Conservation (phyloP, 257 asterid species). For the Solanum pinnatisectum region DNA sequence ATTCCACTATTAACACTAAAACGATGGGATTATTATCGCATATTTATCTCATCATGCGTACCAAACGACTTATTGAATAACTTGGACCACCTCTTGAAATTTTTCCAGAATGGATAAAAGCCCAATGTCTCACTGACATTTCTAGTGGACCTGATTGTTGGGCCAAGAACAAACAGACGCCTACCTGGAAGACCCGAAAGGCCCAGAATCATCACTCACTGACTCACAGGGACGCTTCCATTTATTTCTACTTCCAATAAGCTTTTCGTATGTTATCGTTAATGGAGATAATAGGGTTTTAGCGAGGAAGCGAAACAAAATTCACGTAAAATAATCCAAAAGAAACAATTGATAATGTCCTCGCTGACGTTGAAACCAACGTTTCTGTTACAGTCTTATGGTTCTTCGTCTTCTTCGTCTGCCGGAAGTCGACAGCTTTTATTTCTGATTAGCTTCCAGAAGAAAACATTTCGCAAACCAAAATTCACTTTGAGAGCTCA, state of each 20-base stretch:
- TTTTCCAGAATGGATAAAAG: background rate
- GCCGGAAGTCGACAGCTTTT: conserved; percentile 10
- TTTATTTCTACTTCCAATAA: background rate
- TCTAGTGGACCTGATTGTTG: background rate
- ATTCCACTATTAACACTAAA: too few relatives aligned
- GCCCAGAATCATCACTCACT: background rate
- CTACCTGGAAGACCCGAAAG: background rate
- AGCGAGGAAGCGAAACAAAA: background rate
- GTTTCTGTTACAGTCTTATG: conserved; percentile 24
- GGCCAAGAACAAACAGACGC: background rate
- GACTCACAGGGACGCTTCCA: background rate
- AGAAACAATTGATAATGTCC: conserved; percentile 29
- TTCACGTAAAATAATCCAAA: background rate
- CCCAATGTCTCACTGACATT: background rate
- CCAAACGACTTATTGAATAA: background rate
- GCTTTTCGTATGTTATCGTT: conserved; percentile 5
- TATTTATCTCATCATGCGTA: background rate
- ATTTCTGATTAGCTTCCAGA: conserved; percentile 25
- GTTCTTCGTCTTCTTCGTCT: conserved; percentile 25
- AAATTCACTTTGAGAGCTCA: conserved; percentile 47
- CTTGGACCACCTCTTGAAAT: background rate
- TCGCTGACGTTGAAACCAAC: conserved; percentile 48
- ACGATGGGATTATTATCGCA: too few relatives aligned
- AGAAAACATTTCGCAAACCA: conserved; percentile 22
- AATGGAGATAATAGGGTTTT: conserved; percentile 11